Percentiles rank a stretch among this genome's conserved stretches.
Evolutionary conservation across 208 protist genomes (phyloP).

Genomic region (Porcisia hertigi): DNA sequence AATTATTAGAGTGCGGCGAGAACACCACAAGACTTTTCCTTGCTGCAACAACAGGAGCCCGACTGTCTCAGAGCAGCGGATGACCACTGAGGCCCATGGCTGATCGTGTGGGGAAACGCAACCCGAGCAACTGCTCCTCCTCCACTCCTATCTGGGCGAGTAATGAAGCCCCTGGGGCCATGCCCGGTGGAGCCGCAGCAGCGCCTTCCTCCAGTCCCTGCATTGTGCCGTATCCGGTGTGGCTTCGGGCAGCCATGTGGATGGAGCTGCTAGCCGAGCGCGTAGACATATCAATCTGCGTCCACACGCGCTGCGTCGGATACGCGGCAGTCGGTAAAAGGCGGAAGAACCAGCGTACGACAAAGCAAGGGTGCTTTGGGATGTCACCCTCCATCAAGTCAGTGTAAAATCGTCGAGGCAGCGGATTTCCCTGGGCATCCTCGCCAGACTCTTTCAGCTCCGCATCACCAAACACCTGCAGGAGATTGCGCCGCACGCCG

Average conservation of each 20-base stretch:
- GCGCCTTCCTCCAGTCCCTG: conserved; percentile 3
- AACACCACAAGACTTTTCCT: background rate
- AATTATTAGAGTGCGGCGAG: background rate
- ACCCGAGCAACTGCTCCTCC: conserved; percentile 51
- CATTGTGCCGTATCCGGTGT: conserved; percentile 27
- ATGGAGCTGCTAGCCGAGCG: conserved; percentile 34
- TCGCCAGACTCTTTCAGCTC: conserved; percentile 12
- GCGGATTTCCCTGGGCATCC: conserved; percentile 5
- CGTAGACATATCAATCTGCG: conserved; percentile 12
- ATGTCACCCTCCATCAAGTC: conserved; percentile 61
- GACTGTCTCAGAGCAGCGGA: background rate
- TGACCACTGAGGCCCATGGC: conserved; percentile 31
- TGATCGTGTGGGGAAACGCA: conserved; percentile 58
- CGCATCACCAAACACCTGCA: conserved; percentile 88
- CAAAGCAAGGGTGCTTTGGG: conserved; percentile 40
- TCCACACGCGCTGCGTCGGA: conserved; percentile 40
- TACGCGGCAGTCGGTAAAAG: conserved; percentile 74
- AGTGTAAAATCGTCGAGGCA: conserved; percentile 32
- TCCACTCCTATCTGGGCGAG: conserved; percentile 37
- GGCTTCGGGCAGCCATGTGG: conserved; percentile 24
- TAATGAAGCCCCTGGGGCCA: conserved; percentile 15
- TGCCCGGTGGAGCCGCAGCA: background rate
- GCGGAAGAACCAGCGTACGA: conserved; percentile 76
- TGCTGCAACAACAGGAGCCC: background rate
- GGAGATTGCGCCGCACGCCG: conserved; percentile 70